Evolutionary conservation across 2,329 filamentous ascomycete genomes (phyloP).

Genomic region (Stenocarpella maydis): DNA sequence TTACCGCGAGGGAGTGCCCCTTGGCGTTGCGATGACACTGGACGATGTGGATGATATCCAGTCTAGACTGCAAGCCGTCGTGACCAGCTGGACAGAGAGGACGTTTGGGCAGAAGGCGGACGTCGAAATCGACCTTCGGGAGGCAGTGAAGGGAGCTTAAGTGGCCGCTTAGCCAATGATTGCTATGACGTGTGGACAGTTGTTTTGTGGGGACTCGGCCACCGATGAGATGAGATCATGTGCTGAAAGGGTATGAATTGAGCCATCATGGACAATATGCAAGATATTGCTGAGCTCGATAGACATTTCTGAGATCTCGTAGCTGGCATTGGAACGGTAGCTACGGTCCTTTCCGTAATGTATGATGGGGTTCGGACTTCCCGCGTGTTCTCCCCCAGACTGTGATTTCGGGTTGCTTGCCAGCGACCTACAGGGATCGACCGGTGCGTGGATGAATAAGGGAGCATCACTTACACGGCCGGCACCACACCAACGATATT

Average conservation of each 20-base stretch:
- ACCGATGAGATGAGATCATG: background rate
- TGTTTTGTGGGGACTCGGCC: background rate
- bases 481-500: background rate
- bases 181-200: background rate
- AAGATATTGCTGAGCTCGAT: background rate
- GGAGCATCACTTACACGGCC: slow-evolving; percentile 1
- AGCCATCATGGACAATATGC: background rate
- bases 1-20: background rate
- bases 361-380: background rate
- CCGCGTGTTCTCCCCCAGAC: background rate
- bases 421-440: background rate
- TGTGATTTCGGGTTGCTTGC: slow-evolving; percentile 2
- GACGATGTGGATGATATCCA: slow-evolving; percentile 25
- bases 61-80: slow-evolving; percentile 6
- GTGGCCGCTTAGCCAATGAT: background rate
- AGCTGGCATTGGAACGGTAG: background rate
- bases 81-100: slow-evolving; percentile 27
- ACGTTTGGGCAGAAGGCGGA: slow-evolving; percentile 11
- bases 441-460: background rate
- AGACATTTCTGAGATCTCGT: background rate
- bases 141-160: slow-evolving; percentile 20
- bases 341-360: background rate
- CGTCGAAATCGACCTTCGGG: slow-evolving; percentile 19
- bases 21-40: slow-evolving; percentile 14
- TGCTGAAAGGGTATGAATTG: background rate